These are phyloP conservation scores for Corylus avellana DNA, from an alignment of 306 rosid genomes.

Conservation along the genomic window DNA sequence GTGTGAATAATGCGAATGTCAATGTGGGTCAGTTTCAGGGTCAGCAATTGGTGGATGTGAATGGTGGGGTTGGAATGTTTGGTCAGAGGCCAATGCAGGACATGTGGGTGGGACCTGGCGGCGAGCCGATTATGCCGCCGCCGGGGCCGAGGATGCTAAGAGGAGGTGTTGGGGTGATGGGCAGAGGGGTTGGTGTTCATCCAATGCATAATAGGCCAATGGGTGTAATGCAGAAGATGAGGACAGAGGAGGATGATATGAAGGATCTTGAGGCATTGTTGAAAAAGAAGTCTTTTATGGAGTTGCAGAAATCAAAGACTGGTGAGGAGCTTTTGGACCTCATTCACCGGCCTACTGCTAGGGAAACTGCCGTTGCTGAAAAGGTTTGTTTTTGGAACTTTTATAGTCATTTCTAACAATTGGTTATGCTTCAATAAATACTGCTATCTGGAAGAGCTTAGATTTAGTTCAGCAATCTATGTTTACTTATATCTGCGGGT, in stretches of 20 bases:
- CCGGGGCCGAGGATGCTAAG: conserved; percentile 62
- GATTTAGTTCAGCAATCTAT: neutral
- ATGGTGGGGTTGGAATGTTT: conserved; percentile 59
- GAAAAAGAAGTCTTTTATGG: conserved; percentile 83
- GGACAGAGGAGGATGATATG: conserved; percentile 79
- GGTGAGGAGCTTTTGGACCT: conserved; percentile 97
- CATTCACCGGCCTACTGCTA: conserved; percentile 92
- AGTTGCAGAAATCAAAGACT: conserved; percentile 82
- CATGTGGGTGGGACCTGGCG: conserved; percentile 78
- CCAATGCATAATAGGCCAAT: conserved; percentile 64
- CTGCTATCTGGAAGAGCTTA: neutral
- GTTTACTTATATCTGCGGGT: neutral
- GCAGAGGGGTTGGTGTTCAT: conserved; percentile 64
- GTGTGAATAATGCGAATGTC: conserved; percentile 14
- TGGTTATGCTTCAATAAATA: neutral
- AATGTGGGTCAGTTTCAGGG: conserved; percentile 44
- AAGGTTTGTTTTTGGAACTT: conserved; percentile 54
- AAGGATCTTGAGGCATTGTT: conserved; percentile 87
- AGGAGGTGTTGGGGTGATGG: conserved; percentile 63
- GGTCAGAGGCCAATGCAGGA: conserved; percentile 67
- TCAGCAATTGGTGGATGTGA: conserved; percentile 49
- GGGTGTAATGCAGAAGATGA: conserved; percentile 53
- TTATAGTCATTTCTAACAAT: conserved; percentile 9
- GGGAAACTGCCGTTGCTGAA: conserved; percentile 95
- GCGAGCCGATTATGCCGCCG: conserved; percentile 57